phyloP scores from a whole-genome alignment of 1,284 basidiomycete species.

The Gymnopus androsaceus region DNA sequence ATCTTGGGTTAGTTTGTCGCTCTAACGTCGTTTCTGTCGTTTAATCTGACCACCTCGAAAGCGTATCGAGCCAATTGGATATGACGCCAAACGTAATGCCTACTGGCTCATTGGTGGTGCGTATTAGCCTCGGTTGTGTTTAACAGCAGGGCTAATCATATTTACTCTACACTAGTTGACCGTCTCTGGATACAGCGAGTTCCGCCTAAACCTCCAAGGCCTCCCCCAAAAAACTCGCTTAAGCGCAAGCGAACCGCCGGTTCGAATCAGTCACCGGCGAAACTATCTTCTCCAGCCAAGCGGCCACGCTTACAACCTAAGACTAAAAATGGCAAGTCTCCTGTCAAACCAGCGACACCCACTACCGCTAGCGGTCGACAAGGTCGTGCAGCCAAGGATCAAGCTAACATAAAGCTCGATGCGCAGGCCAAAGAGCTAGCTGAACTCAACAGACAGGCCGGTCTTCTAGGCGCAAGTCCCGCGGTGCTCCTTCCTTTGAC shows the following conservation, averaged over 20 bases:
- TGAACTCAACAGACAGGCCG: constrained; percentile 56
- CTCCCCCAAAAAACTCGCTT: constrained; percentile 25
- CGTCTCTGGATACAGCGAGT: constrained; percentile 86
- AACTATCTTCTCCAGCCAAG: constrained; percentile 25
- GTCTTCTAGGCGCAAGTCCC: constrained; percentile 20
- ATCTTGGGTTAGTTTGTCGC: constrained; percentile 61
- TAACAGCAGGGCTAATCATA: not conserved
- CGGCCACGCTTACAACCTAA: constrained; percentile 32
- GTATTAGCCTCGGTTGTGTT: constrained; percentile 23
- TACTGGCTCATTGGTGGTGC: constrained; percentile 88
- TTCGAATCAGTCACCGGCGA: constrained; percentile 25
- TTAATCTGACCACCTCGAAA: constrained; percentile 29
- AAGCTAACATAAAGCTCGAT: constrained; percentile 68
- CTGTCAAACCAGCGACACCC: constrained; percentile 19
- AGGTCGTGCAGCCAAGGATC: constrained; percentile 65
- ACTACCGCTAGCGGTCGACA: constrained; percentile 33
- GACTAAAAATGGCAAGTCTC: constrained; percentile 17
- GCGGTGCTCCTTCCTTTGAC: not conserved
- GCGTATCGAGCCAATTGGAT: constrained; percentile 87
- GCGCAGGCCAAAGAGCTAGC: constrained; percentile 69
- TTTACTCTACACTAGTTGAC: constrained; percentile 48
- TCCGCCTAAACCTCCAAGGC: constrained; percentile 51
- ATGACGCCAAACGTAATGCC: constrained; percentile 78
- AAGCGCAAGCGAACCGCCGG: constrained; percentile 58
- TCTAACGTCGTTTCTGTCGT: not conserved